Evolutionary conservation across 1,284 basidiomycete genomes (phyloP), one percentile per base, ranked within the genome.

Genomic region (Moesziomyces aphidis): DNA sequence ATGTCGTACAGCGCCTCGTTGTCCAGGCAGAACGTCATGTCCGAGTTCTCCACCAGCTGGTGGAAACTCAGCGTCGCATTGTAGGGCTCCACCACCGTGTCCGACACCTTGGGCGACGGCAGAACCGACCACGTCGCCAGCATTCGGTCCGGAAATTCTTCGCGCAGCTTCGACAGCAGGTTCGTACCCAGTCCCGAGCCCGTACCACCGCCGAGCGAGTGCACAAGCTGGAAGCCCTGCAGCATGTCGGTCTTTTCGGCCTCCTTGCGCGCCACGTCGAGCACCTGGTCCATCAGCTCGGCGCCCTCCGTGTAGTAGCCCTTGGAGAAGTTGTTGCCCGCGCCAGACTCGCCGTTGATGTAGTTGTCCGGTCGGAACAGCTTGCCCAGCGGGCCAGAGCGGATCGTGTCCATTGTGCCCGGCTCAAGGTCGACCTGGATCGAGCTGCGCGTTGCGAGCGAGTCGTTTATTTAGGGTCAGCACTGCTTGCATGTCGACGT

Each of bases 1-100:
- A 97, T 94, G 70, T 95, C 91, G 83, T 95, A 94, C 88, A 97
- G 86, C 5, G 95, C 95, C 85, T 97, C 94, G 85, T 98, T 98
- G 86, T 97, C 93, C 50, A 97, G 89, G 84, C 93, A 93, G 78
- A 96, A 90, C 2, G 93, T 93, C 69, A 96, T 87, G 85, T 97
- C 95, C 53, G 91, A 90, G 85, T 93, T 85, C 57, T 97, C 95
- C 10, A 96, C 89, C 17, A 97, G 89, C 86, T 96, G 95, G 85
- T 97, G 92, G 58, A 94, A 87, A 0, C 95, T 94, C 8, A 98
- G 89, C 55, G 94, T 88, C 1, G 94, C 90, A 83, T 97, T 97
- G 86, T 97, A 97, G 0, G 92, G 92, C 90, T 97, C 95, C 36
- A 97, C 94, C 52, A 97, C 91, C 1, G 95, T 97, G 85, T 97